Evolutionary conservation across 305 asterid species (phyloP).

Genomic region (Fraxinus greggii): DNA sequence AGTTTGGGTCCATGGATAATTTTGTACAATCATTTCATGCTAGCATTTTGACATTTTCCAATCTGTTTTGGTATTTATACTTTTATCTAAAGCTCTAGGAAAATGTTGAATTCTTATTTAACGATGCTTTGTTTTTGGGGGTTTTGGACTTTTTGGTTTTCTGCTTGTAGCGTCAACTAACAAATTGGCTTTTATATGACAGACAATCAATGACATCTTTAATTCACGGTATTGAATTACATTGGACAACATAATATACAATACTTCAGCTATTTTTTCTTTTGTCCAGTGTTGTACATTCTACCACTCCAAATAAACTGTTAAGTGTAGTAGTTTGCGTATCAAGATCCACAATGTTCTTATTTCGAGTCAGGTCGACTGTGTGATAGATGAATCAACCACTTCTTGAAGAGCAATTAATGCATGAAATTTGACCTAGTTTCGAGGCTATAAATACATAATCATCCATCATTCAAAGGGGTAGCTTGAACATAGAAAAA

Average conservation of each 20-base stretch:
- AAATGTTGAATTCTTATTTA: not conserved
- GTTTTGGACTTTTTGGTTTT: not conserved
- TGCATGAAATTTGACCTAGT: not conserved
- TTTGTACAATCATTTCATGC: constrained; percentile 33
- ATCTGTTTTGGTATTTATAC: not conserved
- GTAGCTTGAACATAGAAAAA: not conserved
- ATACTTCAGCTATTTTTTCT: not conserved
- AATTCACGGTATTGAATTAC: not conserved
- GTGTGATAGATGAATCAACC: not conserved
- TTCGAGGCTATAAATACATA: not conserved
- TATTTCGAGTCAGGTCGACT: not conserved
- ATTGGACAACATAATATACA: not conserved
- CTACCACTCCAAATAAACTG: not conserved
- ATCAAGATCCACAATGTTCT: not conserved
- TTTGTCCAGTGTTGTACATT: not conserved
- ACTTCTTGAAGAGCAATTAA: not conserved
- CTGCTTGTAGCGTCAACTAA: not conserved
- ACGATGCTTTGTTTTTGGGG: not conserved
- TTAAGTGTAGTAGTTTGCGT: not conserved
- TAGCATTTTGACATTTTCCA: not conserved
- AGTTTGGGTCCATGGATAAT: constrained; percentile 24
- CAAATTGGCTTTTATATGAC: not conserved
- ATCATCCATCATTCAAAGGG: not conserved
- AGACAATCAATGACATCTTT: not conserved
- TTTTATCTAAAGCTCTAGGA: not conserved